Base-by-base conservation (phyloP, 768 basidiomycete genomes). In the Xerocomellus intermedius region DNA sequence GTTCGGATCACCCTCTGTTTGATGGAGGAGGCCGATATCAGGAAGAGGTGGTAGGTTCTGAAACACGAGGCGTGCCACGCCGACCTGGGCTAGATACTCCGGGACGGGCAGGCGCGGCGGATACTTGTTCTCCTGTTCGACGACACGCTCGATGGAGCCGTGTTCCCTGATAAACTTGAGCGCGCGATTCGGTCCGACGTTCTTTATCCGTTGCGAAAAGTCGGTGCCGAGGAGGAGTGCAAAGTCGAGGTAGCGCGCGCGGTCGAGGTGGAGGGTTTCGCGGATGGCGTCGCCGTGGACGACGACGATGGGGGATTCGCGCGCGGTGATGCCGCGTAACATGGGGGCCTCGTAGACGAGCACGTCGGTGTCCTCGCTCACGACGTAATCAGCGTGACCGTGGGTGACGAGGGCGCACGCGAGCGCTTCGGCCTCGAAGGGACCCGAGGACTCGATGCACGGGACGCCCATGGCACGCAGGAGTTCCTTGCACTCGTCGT, bases 361-460 rank as follows among this genome's bases (percentile, higher is more conserved):
- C 14, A 93, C 91, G 62, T 94, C 91, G 22, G 90, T 91, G 68
- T 97, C 94, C 73, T 97, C 94, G 59, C 89, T 95, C 5, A 83
- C 90, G 19, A 96, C 94, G 64, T 82, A 94, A 71, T 97, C 93
- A 0, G 91, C 94, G 42, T 78, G 65, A 3, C 94, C 94, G 28
- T 81, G 74, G 16, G 84, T 63, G 12, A 91, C 92, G 37, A 96
- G 76, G 8, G 87, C 80, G 6, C 89, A 82, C 0, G 93, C 94
- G 33, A 96, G 72, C 1, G 89, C 92, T 70, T 97, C 94, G 2
- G 88, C 94, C 67, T 97, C 94, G 53, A 80, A 85, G 0, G 86
- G 81, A 0, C 85, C 86, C 0, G 75, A 74, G 9, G 86, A 74
- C 17, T 89, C 82, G 30, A 95, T 68, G 62, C 85, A 88, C 0